Evolutionary conservation across 2,329 filamentous ascomycete species (phyloP).

Genomic region (Xylariomycetidae sp.): DNA sequence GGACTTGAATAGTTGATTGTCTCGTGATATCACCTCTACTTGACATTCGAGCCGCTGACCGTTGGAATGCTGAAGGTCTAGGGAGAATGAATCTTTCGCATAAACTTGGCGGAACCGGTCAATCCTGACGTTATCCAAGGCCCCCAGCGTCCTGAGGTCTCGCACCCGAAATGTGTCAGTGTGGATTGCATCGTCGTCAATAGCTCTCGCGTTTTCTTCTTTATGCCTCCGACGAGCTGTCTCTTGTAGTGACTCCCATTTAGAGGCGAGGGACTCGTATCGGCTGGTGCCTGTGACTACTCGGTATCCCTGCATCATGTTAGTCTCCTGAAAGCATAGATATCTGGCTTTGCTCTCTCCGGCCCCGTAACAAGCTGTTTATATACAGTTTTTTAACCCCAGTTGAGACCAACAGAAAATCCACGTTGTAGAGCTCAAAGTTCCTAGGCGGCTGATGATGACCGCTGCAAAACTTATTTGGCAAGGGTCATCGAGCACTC

Average conservation of each 20-base stretch:
- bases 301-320: conserved; percentile 53
- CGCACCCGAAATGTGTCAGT: conserved; percentile 79
- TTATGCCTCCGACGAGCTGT: conserved; percentile 71
- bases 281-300: conserved; percentile 48
- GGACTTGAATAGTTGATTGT: conserved; percentile 64
- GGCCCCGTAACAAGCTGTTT: too few species aligned
- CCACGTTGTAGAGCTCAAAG: too few species aligned
- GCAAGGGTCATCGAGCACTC: neutral
- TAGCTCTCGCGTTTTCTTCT: conserved; percentile 67
- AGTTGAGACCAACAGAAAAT: too few species aligned
- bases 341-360: too few species aligned
- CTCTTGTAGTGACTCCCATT: conserved; percentile 69
- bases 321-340: too few species aligned
- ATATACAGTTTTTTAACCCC: too few species aligned
- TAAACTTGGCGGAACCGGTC: conserved; percentile 77
- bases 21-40: conserved; percentile 80
- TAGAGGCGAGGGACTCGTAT: conserved; percentile 53
- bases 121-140: conserved; percentile 65
- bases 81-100: conserved; percentile 83
- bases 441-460: too few species aligned
- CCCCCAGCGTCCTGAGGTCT: conserved; percentile 71
- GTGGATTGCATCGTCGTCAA: conserved; percentile 80
- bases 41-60: conserved; percentile 87
- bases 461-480: too few species aligned
- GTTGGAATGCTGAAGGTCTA: conserved; percentile 81